phyloP scores from a whole-genome alignment of 257 asterid genomes.

The Echium plantagineum region DNA sequence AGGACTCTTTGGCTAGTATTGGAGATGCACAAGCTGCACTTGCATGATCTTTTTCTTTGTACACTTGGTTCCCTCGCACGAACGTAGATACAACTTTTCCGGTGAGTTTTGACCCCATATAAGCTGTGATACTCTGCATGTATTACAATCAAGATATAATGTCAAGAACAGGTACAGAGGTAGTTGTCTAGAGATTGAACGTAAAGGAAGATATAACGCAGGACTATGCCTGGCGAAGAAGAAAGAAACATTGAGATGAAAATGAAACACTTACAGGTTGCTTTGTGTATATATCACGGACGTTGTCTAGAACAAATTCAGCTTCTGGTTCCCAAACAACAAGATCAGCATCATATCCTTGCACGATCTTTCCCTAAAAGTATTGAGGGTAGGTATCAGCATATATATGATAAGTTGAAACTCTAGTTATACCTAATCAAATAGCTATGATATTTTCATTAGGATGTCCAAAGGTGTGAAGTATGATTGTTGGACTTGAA shows the following conservation, averaged over 20 bases:
- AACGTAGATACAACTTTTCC: conserved; percentile 76
- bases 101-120: conserved; percentile 64
- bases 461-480: too few species aligned
- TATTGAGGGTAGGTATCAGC: background rate
- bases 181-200: too few species aligned
- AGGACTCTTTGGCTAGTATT: conserved; percentile 28
- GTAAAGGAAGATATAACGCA: too few species aligned
- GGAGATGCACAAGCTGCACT: conserved; percentile 62
- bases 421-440: too few species aligned
- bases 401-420: too few species aligned
- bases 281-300: conserved; percentile 46
- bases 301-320: conserved; percentile 52
- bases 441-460: too few species aligned
- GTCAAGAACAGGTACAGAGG: background rate
- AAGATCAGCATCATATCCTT: conserved; percentile 72
- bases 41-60: conserved; percentile 58
- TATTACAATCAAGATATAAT: background rate
- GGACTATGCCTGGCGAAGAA: too few species aligned
- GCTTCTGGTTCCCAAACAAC: conserved; percentile 86
- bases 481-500: too few species aligned
- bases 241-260: too few species aligned
- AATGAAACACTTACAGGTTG: conserved; percentile 45
- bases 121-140: conserved; percentile 74
- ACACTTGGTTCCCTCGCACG: conserved; percentile 71
- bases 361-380: conserved; percentile 49